A percentile compares a stretch with the other conserved stretches of the same genome.
These are phyloP conservation scores for Mucor racemosus DNA, from an alignment of 371 early-diverging fungal species.

Conservation along the genomic window DNA sequence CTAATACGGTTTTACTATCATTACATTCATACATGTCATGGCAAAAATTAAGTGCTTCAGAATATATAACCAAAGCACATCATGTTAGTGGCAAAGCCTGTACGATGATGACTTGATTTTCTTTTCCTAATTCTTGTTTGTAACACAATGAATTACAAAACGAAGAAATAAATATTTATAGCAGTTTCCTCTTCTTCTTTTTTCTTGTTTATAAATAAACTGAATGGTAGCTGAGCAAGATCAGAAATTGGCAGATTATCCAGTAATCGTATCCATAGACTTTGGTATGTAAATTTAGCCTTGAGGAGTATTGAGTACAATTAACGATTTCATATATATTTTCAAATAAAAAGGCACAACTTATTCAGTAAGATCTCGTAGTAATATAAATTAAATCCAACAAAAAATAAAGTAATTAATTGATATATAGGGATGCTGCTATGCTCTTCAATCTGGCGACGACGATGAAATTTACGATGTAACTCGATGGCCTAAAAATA, in stretches of 20 bases:
- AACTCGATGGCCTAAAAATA: constrained; percentile 59
- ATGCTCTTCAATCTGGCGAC: constrained; percentile 24
- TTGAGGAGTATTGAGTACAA: not conserved
- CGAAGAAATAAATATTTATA: not conserved
- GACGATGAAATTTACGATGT: constrained; percentile 52
- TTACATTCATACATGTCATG: not conserved
- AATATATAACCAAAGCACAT: no score
- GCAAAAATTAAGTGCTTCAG: not conserved
- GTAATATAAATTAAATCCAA: not conserved
- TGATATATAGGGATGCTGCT: constrained; percentile 28
- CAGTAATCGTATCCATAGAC: constrained; percentile 54
- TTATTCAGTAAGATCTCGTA: constrained; percentile 33
- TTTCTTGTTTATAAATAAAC: not conserved
- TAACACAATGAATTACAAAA: not conserved
- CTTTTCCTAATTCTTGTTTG: not conserved
- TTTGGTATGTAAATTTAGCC: constrained; percentile 35
- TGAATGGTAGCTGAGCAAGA: not conserved
- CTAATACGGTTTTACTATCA: no score
- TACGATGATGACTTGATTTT: not conserved
- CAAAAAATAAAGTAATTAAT: not conserved
- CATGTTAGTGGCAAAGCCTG: not conserved
- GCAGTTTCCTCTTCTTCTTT: constrained; percentile 6
- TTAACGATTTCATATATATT: not conserved
- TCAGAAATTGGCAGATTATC: constrained; percentile 26
- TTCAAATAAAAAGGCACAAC: constrained; percentile 41